phyloP scores from a whole-genome alignment of 129 eudicot species.

The Centaurea solstitialis region DNA sequence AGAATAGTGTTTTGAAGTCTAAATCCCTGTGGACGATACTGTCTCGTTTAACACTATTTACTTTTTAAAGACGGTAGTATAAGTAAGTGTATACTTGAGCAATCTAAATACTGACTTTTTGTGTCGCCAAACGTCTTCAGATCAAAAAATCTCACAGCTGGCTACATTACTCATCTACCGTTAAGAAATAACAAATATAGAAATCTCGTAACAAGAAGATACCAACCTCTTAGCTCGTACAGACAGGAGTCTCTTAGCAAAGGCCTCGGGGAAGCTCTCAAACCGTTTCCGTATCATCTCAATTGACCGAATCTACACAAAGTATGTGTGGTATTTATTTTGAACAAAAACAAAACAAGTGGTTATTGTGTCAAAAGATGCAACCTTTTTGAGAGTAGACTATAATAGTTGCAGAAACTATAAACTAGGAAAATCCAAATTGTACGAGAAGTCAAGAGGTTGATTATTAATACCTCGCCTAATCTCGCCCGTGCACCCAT shows the following conservation, averaged over 20 bases:
- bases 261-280: conserved; percentile 97
- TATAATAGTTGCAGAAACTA: not conserved
- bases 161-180: not conserved
- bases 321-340: conserved; percentile 1
- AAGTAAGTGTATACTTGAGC: not conserved
- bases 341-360: conserved; percentile 7
- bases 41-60: not conserved
- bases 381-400: not conserved
- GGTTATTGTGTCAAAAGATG: not conserved
- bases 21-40: not conserved
- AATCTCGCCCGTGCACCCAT: conserved; percentile 96
- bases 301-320: conserved; percentile 81
- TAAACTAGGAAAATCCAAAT: conserved; percentile 4
- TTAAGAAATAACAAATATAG: not conserved
- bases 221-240: conserved; percentile 56
- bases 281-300: conserved; percentile 97
- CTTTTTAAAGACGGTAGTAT: not conserved
- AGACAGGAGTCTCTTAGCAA: conserved; percentile 85
- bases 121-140: not conserved
- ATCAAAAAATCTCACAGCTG: not conserved
- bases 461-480: conserved; percentile 73
- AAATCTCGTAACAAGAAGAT: conserved; percentile 4
- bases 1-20: not conserved
- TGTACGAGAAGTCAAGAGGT: not conserved
- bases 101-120: not conserved